Evolutionary conservation across 108 stramenopile species (phyloP), one percentile per base, ranked within the genome.

Genomic region (Pseudonitzschia multistriata): DNA sequence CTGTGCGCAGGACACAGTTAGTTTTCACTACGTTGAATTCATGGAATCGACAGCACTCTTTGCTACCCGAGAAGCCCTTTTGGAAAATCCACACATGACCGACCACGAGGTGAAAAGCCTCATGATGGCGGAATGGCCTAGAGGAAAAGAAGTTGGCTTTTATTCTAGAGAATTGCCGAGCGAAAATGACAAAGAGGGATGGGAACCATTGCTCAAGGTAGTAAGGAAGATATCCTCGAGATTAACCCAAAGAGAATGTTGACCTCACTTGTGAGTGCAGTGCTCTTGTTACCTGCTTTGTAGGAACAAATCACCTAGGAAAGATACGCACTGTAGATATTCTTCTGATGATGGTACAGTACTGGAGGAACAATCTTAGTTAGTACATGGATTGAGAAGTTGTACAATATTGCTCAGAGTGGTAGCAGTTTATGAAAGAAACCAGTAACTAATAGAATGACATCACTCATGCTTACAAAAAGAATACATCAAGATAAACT

Each of bases 21-120:
- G 88, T 54, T 95, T 95, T 79, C 94, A 95, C 67, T 95, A 95
- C 70, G 94, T 95, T 17, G 94, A 95, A 68, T 79, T 74, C 49
- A 57, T 36, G 42, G 94, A 95, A 83, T 76, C 83, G 0, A 49
- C 54, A 49, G 91, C 90, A 31, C 69, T 94, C 1, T 91, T 83
- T 79, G 73, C 85, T 13, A 83, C 81, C 11, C 73, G 85, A 52
- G 73, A 92, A 71, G 77, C 52, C 5, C 50, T 91, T 1, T 69
- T 88, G 50, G 42, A 75, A 56, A 74, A 82, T 72, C 84, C 89
- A 17, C 66, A 73, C 34, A 75, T 91, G 77, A 74, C 84, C 14
- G 86, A 87, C 49, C 80, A 79, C 22, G 83, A 91, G 40, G 47
- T 94, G 5, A 80, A 86, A 62, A 40, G n/a, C 1, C 39, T 81